These are phyloP conservation scores for Lactarius evosmus DNA, from an alignment of 768 basidiomycete species.

Conservation along the genomic window DNA sequence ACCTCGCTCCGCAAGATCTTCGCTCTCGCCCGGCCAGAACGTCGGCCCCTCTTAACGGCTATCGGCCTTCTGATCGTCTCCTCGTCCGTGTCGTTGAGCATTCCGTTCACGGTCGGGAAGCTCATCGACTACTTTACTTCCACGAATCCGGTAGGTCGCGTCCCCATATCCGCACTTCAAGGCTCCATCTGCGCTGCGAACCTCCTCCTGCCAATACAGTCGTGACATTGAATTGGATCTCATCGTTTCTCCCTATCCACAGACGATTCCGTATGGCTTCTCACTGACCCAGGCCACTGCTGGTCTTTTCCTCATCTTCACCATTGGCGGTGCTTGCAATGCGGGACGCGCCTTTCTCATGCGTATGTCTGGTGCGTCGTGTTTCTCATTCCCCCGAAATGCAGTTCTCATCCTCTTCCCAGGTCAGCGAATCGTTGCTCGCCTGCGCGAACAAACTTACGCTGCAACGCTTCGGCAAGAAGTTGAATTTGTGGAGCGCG, in stretches of 20 bases:
- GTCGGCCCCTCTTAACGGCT: conserved; percentile 69
- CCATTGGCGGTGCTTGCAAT: conserved; percentile 83
- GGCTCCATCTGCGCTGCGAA: too few species aligned
- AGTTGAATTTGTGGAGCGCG: conserved; percentile 88
- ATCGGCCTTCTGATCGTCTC: conserved; percentile 82
- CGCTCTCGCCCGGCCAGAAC: conserved; percentile 78
- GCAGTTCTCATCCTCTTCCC: conserved; percentile 24
- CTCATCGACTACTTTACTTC: conserved; percentile 92
- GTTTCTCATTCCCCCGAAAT: not conserved
- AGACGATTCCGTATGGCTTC: conserved; percentile 68
- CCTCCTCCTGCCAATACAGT: not conserved
- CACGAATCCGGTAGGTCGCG: conserved; percentile 61
- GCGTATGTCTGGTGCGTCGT: conserved; percentile 69
- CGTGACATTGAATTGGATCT: not conserved
- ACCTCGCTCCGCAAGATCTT: conserved; percentile 75
- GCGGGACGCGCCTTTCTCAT: conserved; percentile 81
- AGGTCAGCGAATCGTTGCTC: conserved; percentile 88
- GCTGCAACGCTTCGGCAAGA: conserved; percentile 83
- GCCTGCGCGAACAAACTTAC: conserved; percentile 80
- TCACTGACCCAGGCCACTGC: conserved; percentile 78
- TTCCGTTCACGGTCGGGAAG: conserved; percentile 90
- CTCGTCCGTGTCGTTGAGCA: conserved; percentile 84
- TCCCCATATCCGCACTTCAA: too few species aligned
- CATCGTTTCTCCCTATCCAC: not conserved
- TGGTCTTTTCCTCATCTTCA: conserved; percentile 70